Evolutionary conservation across 2,329 filamentous ascomycete genomes (phyloP), one percentile per base, ranked within the genome.

Genomic region (Colletotrichum sansevieriae): DNA sequence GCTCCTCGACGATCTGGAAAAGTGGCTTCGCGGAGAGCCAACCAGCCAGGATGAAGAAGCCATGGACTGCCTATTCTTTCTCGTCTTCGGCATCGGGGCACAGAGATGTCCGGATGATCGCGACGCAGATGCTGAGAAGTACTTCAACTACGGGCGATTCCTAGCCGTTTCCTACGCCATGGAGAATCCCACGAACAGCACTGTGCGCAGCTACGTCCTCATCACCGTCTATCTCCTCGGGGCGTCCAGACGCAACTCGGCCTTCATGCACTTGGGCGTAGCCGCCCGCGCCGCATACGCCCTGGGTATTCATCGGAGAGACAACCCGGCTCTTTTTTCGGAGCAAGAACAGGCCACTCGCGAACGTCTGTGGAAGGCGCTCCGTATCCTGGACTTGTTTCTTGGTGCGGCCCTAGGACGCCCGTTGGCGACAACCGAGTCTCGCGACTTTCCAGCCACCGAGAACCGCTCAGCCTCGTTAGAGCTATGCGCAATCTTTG

Each of bases 191-290:
- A 76, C 74, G 4, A 72, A 80, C 4, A 67, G 71, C 2, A 77
- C 78, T 1, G 75, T 81, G n/a, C 75, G 78, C 60, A 73, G 75
- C 15, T 73, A 79, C 56, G 68, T 77, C 0, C 72, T 81, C n/a
- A 75, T 82, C 64, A 75, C 79, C 11, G 76, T 79, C 73, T 81
- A 80, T 62, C 73, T 82, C 0, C 69, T 81, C 0, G 76, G 75
- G 2, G 77, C 75, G 3, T 79, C 77, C 3, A 74, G 78, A 2
- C 73, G 77, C 0, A 81, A 80, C 43, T 76, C 79, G 3, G 79
- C 80, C 0, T 80, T 78, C 11, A 78, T 81, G 77, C 76, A 79
- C 33, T 74, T 81, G 2, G 79, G 80, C 3, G 75, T 77, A 46
- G 79, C 79, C 2, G 78, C 77, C 1, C 72, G 78, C 20, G 82